These are phyloP conservation scores for Crassisporium funariophilum DNA, from an alignment of 768 basidiomycete species.

Conservation along the genomic window DNA sequence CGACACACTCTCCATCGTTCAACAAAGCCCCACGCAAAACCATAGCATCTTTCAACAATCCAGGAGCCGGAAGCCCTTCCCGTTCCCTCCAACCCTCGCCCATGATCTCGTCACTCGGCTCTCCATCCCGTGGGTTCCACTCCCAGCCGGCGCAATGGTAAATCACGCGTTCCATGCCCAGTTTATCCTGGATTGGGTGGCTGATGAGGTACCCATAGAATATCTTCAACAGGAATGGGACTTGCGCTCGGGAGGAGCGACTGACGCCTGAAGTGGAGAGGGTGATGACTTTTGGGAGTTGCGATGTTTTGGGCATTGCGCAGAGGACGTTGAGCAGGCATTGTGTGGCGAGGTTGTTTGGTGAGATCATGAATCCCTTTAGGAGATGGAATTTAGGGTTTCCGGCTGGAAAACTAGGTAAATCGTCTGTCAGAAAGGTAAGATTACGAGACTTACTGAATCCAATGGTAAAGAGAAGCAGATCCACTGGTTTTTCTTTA, in stretches of 20 bases:
- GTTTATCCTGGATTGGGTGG: slow-evolving; percentile 59
- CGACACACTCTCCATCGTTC: slow-evolving; percentile 51
- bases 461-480: slow-evolving; percentile 64
- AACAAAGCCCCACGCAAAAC: slow-evolving; percentile 59
- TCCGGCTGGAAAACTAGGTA: slow-evolving; percentile 15
- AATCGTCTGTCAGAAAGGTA: not conserved
- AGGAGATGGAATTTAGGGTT: slow-evolving; percentile 25
- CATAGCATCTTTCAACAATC: slow-evolving; percentile 45
- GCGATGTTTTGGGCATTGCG: slow-evolving; percentile 44
- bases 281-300: slow-evolving; percentile 45
- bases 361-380: slow-evolving; percentile 50
- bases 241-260: slow-evolving; percentile 37
- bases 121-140: slow-evolving; percentile 44
- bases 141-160: slow-evolving; percentile 49
- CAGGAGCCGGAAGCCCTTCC: slow-evolving; percentile 42
- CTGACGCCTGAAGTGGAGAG: slow-evolving; percentile 56
- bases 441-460: slow-evolving; percentile 25
- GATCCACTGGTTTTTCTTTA: slow-evolving; percentile 44
- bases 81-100: slow-evolving; percentile 41
- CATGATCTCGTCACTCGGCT: slow-evolving; percentile 42
- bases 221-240: slow-evolving; percentile 48
- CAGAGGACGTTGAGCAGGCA: slow-evolving; percentile 56
- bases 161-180: slow-evolving; percentile 54
- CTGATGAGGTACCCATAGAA: slow-evolving; percentile 48
- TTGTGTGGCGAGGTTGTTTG: slow-evolving; percentile 57